Percentiles rank a stretch among this genome's conserved stretches.
Evolutionary conservation across 139 green algal genomes (phyloP).

Genomic region (Mesotaenium endlicherianum): DNA sequence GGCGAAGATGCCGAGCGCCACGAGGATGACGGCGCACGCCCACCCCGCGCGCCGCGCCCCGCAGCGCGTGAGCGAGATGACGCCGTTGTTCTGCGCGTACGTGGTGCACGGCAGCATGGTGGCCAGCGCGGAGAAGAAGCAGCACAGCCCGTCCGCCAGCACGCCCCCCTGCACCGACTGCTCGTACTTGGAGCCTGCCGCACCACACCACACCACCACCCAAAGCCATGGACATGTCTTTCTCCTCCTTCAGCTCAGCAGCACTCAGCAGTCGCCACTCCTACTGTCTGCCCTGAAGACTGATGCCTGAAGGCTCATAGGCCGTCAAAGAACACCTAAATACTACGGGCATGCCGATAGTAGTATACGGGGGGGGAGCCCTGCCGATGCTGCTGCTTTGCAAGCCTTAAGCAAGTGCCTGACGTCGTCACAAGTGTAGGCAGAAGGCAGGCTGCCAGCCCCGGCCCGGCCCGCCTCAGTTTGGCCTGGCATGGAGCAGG

Average conservation of each 20-base stretch:
- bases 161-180: background rate
- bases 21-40: constrained; percentile 48
- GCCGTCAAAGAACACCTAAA: too few relatives aligned
- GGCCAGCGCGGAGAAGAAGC: constrained; percentile 9
- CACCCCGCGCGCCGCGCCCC: constrained; percentile 36
- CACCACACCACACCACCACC: too few relatives aligned
- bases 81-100: constrained; percentile 36
- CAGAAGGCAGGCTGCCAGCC: too few relatives aligned
- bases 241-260: background rate
- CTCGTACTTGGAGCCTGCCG: constrained; percentile 19
- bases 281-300: too few relatives aligned
- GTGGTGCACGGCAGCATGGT: constrained; percentile 15
- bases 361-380: too few relatives aligned
- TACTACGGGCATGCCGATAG: too few relatives aligned
- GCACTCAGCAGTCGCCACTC: background rate
- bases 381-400: too few relatives aligned
- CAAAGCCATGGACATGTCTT: background rate
- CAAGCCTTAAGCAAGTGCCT: too few relatives aligned
- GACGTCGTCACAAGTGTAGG: too few relatives aligned
- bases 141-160: constrained; percentile 7
- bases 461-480: too few relatives aligned
- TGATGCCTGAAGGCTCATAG: too few relatives aligned
- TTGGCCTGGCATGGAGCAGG: too few relatives aligned
- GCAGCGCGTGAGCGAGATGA: constrained; percentile 19
- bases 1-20: constrained; percentile 58